Evolutionary conservation across 2,329 filamentous ascomycete genomes (phyloP), one percentile per base, ranked within the genome.

Genomic region (Epichloe glyceriae): DNA sequence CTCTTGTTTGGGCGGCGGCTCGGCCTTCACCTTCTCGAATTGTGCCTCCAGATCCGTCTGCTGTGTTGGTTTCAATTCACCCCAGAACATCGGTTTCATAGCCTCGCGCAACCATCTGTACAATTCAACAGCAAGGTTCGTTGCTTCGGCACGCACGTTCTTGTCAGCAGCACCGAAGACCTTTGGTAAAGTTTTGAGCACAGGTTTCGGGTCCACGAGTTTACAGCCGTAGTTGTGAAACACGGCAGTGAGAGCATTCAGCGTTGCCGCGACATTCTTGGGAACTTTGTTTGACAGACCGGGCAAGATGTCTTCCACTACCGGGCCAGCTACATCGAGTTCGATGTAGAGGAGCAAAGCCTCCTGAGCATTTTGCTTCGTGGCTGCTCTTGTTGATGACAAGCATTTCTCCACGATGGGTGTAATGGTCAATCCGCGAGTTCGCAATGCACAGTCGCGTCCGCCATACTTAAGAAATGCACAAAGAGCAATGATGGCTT

Each of bases 31-130:
- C 60, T 88, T 89, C 61, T 97, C 93, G 56, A 98, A 98, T 47
- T 95, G 79, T 39, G 90, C 86, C 62, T 98, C 94, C 51, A 98
- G 72, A 62, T 98, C 94, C 54, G 84, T 82, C 66, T 98, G 93
- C 64, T 98, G 93, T 0, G 95, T 91, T 0, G 91, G 86, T 66
- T 98, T 98, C 54, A 98, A 69, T 53, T 98, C 93, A 43, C 79
- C 82, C 90, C 93, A 98, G 66, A 98, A 97, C 68, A 97, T 85
- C 38, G 91, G 88, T 66, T 98, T 98, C 83, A 98, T 96, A 11
- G 91, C 91, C 56, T 98, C 93, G 58, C 91, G 86, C 35, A 98
- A 75, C 93, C 94, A 98, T 67, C 93, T 78, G 68, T 98, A 98
- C 52, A 98, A 80, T 64, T 98, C 94, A 46, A 96, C 88, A 0